Evolutionary conservation across 2,329 filamentous ascomycete genomes (phyloP).

Genomic region (Fusarium armeniacum): DNA sequence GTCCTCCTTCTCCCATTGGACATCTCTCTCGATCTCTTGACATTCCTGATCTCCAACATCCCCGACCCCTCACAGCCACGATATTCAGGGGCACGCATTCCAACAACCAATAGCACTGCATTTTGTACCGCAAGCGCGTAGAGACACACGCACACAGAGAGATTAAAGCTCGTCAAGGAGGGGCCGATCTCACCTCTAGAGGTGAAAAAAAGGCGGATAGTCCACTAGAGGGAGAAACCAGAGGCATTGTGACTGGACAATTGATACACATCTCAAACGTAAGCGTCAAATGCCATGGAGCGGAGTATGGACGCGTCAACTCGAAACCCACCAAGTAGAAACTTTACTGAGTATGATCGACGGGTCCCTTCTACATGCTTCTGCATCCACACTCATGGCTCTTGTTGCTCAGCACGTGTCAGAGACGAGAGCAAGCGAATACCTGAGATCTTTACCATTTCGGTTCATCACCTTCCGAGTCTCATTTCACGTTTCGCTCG

Average conservation of each 20-base stretch:
- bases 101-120: conserved; percentile 25
- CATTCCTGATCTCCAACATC: conserved; percentile 34
- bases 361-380: conserved; percentile 17
- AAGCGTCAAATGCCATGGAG: conserved; percentile 12
- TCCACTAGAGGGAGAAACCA: conserved; percentile 15
- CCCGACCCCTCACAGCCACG: conserved; percentile 33
- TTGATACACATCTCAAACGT: conserved; percentile 39
- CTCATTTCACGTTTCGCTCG: conserved; percentile 34
- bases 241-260: conserved; percentile 28
- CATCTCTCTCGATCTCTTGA: conserved; percentile 16
- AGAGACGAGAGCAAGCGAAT: conserved; percentile 17
- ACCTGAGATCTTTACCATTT: conserved; percentile 22
- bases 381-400: conserved; percentile 13
- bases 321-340: conserved; percentile 34
- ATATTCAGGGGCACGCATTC: conserved; percentile 39
- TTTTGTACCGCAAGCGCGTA: conserved; percentile 9
- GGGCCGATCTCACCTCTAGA: conserved; percentile 25
- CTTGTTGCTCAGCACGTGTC: conserved; percentile 21
- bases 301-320: conserved; percentile 43
- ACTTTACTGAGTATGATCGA: conserved; percentile 34
- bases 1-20: conserved; percentile 20
- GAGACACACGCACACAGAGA: conserved; percentile 5
- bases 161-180: conserved; percentile 28
- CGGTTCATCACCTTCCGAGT: conserved; percentile 38
- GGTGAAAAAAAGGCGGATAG: conserved; percentile 1